Evolutionary conservation across 441 rosid genomes (phyloP).

Genomic region (Geranium incanum): DNA sequence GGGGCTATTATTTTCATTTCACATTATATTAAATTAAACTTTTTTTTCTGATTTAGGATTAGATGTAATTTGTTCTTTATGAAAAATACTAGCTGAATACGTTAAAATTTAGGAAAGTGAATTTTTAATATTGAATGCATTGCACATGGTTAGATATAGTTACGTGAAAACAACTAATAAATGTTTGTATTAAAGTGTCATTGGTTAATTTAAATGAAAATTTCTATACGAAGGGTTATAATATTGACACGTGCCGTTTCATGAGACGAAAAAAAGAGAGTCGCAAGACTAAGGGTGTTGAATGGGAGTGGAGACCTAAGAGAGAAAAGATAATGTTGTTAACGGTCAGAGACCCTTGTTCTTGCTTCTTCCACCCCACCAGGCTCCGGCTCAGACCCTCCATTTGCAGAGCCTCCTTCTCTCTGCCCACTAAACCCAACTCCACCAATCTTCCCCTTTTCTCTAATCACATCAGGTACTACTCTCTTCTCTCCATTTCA

Average conservation of each 20-base stretch:
- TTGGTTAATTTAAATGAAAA: no score
- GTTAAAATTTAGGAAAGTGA: no score
- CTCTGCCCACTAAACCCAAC: slow-evolving; percentile 35
- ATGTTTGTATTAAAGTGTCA: no score
- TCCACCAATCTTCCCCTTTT: slow-evolving; percentile 31
- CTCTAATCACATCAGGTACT: slow-evolving; percentile 32
- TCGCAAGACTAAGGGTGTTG: slow-evolving; percentile 28
- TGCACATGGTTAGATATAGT: no score
- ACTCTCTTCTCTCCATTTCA: neutral
- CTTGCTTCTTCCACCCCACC: slow-evolving; percentile 29
- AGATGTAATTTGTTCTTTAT: no score
- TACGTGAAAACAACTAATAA: no score
- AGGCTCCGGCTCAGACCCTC: slow-evolving; percentile 29
- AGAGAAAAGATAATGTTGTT: slow-evolving; percentile 48
- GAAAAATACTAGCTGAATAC: no score
- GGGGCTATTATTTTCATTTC: no score
- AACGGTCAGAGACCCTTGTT: slow-evolving; percentile 44
- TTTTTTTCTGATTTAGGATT: no score
- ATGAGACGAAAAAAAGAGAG: neutral
- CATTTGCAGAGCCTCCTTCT: slow-evolving; percentile 37
- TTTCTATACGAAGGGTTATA: neutral
- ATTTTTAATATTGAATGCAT: no score
- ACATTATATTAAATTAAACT: no score
- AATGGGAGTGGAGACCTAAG: slow-evolving; percentile 9
- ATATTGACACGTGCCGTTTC: neutral